Evolutionary conservation across 2,329 filamentous ascomycete genomes (phyloP).

Genomic region (Helotiales sp.): DNA sequence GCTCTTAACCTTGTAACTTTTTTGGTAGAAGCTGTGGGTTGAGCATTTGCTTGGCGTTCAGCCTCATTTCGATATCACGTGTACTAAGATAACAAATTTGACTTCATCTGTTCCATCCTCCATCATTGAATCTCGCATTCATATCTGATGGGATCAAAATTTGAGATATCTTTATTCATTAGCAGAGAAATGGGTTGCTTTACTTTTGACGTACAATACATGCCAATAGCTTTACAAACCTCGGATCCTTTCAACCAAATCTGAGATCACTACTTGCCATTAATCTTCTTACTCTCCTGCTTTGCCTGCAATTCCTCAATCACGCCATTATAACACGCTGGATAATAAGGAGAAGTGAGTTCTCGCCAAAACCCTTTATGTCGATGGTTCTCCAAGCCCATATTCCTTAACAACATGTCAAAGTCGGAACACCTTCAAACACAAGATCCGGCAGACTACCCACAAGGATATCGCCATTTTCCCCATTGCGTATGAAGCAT

Average conservation of each 20-base stretch:
- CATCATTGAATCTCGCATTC: too few relatives aligned
- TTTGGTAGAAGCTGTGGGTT: constrained; percentile 1
- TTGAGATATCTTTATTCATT: background rate
- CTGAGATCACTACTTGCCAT: background rate
- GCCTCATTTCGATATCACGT: constrained; percentile 12
- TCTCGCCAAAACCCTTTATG: constrained; percentile 54
- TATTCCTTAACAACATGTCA: constrained; percentile 68
- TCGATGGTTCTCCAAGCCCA: constrained; percentile 62
- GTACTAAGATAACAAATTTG: background rate
- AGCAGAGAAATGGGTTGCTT: background rate
- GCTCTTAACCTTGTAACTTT: background rate
- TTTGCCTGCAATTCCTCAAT: constrained; percentile 47
- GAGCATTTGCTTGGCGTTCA: constrained; percentile 1
- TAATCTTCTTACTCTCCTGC: background rate
- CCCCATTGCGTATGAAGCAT: constrained; percentile 71
- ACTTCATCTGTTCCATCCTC: background rate
- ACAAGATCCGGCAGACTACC: constrained; percentile 72
- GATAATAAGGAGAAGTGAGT: constrained; percentile 51
- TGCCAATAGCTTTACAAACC: background rate
- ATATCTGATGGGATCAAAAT: background rate
- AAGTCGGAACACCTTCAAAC: constrained; percentile 79
- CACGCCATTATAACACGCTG: constrained; percentile 52
- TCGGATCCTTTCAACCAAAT: background rate
- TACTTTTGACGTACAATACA: too few relatives aligned
- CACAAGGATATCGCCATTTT: constrained; percentile 68